Evolutionary conservation across 129 eudicot genomes (phyloP), one percentile per base, ranked within the genome.

Genomic region (Flaveria bidentis): DNA sequence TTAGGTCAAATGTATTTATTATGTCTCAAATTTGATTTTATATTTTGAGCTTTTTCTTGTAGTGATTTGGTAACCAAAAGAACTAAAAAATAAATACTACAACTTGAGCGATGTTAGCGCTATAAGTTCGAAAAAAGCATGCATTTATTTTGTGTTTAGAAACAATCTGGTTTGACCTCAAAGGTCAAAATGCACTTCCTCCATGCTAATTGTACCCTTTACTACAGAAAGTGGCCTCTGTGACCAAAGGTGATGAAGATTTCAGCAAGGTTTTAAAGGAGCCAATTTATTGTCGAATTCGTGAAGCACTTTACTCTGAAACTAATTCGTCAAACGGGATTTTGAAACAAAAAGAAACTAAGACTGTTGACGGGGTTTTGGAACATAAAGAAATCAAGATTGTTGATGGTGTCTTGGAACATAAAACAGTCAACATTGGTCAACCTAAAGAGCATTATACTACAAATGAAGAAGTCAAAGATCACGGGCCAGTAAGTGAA

Each of bases 151-250:
- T 9, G 42, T 10, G 9, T 22, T 49, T 71, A 3, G 14, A 46
- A 69, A 33, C 50, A 52, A 15, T 67, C 33, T 71, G n/a, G 23
- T 79, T 71, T 79, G 77, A 79, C 73, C 57, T 25, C 20, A 69
- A 58, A 78, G 63, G 64, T 70, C 67, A 72, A 70, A 49, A 16
- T 15, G 49, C 22, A 20, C 6, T 50, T 47, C 12, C 33, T 50
- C 3, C 58, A 72, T 79, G 63, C 69, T 73, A 67, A 74, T 64
- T 73, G 80, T 52, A 74, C 56, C 65, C 60, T 58, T 28, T 23
- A 69, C 71, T 26, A 50, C 96, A 93, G 98, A 85, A 86, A 81
- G 97, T 93, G 76, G 91, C 91, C 85, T 82, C 96, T 1, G 85
- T 88, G 57, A 66, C 88, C 36, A 77, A 84, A 69, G 98, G 93